phyloP scores from a whole-genome alignment of 2,329 filamentous ascomycete species.

The Pseudogymnoascus pannorum region DNA sequence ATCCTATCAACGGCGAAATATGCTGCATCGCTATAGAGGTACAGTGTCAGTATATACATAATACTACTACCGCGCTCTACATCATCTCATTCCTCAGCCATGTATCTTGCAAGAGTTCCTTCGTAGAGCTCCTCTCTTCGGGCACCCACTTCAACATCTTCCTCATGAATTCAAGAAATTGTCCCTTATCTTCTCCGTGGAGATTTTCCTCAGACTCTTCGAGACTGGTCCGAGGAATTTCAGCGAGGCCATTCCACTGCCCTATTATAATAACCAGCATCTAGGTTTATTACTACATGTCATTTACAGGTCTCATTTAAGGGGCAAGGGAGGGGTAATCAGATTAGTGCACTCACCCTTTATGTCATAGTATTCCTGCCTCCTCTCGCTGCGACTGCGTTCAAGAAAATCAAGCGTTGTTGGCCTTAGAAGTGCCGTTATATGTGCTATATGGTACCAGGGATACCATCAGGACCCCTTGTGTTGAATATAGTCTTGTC shows the following conservation, averaged over 20 bases:
- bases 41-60: neutral
- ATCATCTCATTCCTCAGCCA: neutral
- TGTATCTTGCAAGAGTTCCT: neutral
- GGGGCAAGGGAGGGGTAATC: neutral
- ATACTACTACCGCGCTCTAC: neutral
- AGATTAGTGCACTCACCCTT: neutral
- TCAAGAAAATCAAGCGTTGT: neutral
- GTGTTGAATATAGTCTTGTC: neutral
- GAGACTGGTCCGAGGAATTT: neutral
- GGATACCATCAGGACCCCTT: neutral
- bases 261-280: neutral
- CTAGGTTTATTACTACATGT: neutral
- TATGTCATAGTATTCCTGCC: neutral
- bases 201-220: neutral
- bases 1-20: neutral
- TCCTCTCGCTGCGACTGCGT: conserved; percentile 1
- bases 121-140: neutral
- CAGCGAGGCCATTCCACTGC: neutral
- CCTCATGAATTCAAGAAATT: conserved; percentile 30
- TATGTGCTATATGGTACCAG: neutral
- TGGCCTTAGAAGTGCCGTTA: neutral
- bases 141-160: conserved; percentile 35
- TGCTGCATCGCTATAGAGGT: neutral
- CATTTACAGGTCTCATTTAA: neutral
- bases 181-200: conserved; percentile 20